Conservation (phyloP, 1,139 yeast species). For the Geotrichum restrictum region DNA sequence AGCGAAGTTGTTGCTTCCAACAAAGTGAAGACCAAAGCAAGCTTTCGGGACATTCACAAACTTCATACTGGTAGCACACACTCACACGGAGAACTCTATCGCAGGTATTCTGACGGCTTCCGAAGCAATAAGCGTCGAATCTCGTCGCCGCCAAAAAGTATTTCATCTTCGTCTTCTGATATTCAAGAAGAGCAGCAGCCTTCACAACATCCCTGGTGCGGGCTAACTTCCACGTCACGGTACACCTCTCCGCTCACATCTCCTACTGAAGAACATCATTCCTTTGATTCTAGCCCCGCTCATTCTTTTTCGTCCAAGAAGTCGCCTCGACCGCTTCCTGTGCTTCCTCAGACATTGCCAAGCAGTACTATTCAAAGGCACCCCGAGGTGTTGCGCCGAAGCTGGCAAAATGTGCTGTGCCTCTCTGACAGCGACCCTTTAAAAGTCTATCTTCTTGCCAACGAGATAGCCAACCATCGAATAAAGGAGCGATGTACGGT, state of each 20-base stretch:
- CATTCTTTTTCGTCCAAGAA: not conserved
- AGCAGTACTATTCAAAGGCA: conserved; percentile 6
- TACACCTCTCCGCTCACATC: not conserved
- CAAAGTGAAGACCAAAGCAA: not conserved
- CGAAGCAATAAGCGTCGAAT: conserved; percentile 11
- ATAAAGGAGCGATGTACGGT: conserved; percentile 4
- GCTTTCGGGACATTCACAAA: conserved; percentile 11
- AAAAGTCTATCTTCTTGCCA: conserved; percentile 5
- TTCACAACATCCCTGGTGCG: conserved; percentile 8
- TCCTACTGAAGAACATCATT: not conserved
- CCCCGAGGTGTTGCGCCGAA: conserved; percentile 6
- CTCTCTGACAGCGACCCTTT: not conserved
- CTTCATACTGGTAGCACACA: not conserved
- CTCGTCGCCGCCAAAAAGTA: not conserved
- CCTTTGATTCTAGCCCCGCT: not conserved
- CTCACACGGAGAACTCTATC: conserved; percentile 1
- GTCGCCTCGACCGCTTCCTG: not conserved
- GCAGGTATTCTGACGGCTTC: conserved; percentile 10
- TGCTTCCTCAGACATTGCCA: not conserved
- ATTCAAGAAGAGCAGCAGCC: not conserved
- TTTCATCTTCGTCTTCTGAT: not conserved
- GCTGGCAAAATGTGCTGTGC: conserved; percentile 4
- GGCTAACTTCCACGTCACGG: not conserved
- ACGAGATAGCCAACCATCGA: conserved; percentile 9
- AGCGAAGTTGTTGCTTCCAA: too few relatives aligned